Percentiles rank a stretch among this genome's conserved stretches.
Conservation (phyloP, 257 asterid species). For the Gentiana dahurica region DNA sequence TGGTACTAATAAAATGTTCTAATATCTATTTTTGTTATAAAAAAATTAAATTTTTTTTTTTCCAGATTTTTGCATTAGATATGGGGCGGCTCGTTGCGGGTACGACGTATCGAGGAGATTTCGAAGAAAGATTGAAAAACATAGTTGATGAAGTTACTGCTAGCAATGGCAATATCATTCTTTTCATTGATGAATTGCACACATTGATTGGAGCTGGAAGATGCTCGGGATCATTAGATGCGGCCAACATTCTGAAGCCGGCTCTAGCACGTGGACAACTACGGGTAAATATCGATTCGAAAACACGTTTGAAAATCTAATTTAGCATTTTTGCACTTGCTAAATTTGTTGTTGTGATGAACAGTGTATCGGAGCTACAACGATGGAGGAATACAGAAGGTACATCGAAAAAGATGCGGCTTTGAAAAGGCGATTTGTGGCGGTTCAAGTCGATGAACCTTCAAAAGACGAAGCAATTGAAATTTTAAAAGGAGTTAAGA, state of each 20-base stretch:
- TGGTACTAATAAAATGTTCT: background rate
- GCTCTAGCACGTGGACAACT: slow-evolving; percentile 35
- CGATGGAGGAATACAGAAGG: slow-evolving; percentile 41
- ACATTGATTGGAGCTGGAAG: slow-evolving; percentile 33
- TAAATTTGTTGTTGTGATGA: background rate
- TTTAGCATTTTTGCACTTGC: background rate
- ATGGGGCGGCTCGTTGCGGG: slow-evolving; percentile 35
- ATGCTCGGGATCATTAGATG: slow-evolving; percentile 29
- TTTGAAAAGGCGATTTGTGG: slow-evolving; percentile 33
- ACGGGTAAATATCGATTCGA: slow-evolving; percentile 9
- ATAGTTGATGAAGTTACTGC: slow-evolving; percentile 29
- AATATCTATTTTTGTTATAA: background rate
- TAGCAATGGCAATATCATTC: slow-evolving; percentile 23
- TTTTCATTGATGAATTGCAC: slow-evolving; percentile 36
- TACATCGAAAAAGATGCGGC: slow-evolving; percentile 48
- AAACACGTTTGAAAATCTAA: background rate
- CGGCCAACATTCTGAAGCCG: slow-evolving; percentile 33
- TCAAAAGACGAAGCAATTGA: slow-evolving; percentile 28
- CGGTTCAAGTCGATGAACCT: slow-evolving; percentile 38
- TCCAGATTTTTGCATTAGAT: slow-evolving; percentile 15
- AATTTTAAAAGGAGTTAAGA: slow-evolving; percentile 23
- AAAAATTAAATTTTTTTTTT: background rate
- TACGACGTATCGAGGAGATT: slow-evolving; percentile 29
- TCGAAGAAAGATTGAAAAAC: slow-evolving; percentile 28
- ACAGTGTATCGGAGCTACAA: slow-evolving; percentile 63